Evolutionary conservation across 108 stramenopile species (phyloP).

Genomic region (Epithemia pelagica): DNA sequence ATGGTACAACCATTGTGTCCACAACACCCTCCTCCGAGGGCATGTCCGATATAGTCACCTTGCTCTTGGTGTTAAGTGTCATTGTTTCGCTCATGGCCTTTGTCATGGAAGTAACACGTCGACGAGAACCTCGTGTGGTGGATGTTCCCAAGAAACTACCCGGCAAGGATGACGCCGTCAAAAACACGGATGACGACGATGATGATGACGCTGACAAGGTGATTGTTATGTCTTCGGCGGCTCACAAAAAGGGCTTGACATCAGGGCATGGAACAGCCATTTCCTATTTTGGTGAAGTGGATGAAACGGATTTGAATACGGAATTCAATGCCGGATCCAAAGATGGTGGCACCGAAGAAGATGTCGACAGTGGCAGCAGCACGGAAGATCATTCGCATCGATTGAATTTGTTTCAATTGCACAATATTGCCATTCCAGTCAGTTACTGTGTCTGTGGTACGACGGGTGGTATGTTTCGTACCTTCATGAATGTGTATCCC

Average conservation of each 20-base stretch:
- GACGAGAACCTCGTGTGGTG: too few species aligned
- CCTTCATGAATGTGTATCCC: slow-evolving; percentile 74
- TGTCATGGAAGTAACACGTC: neutral
- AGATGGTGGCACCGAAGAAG: too few species aligned
- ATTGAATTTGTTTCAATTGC: slow-evolving; percentile 36
- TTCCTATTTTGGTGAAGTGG: neutral
- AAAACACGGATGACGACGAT: too few species aligned
- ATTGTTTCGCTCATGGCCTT: neutral
- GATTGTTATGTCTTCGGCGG: too few species aligned
- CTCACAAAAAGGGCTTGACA: too few species aligned
- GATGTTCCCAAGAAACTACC: too few species aligned
- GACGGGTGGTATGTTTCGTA: slow-evolving; percentile 53
- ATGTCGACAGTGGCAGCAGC: too few species aligned
- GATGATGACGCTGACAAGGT: too few species aligned
- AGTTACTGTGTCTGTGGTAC: slow-evolving; percentile 63
- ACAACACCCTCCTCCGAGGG: neutral
- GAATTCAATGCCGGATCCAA: too few species aligned
- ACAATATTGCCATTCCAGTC: slow-evolving; percentile 64
- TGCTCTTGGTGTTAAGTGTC: neutral
- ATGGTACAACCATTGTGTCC: neutral
- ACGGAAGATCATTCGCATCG: too few species aligned
- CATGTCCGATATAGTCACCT: neutral
- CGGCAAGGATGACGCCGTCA: too few species aligned
- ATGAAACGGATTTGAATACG: neutral
- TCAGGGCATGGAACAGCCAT: neutral